A percentile compares a stretch with the other conserved stretches of the same genome.
Evolutionary conservation across 2,329 filamentous ascomycete species (phyloP).

Genomic region (Diplodia intermedia): DNA sequence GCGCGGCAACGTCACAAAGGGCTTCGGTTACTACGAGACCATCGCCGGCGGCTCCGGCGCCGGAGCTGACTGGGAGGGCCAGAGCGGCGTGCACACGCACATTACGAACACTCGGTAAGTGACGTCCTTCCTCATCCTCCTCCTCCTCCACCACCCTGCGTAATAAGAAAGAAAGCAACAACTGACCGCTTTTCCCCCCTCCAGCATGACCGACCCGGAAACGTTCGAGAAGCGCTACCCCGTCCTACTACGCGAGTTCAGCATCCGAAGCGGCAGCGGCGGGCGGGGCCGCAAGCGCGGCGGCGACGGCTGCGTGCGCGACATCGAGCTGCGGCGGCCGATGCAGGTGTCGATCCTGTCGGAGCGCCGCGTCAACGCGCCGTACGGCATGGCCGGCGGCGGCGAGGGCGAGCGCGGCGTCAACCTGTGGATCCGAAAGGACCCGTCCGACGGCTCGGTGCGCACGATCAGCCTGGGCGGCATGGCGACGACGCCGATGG

Average conservation of each 20-base stretch:
- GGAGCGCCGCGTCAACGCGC: conserved; percentile 72
- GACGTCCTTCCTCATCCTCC: not conserved
- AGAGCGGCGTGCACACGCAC: conserved; percentile 71
- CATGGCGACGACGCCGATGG: conserved; percentile 81
- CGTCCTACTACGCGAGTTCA: conserved; percentile 70
- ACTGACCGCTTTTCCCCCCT: not conserved
- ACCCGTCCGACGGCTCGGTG: conserved; percentile 56
- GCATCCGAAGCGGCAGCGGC: conserved; percentile 65
- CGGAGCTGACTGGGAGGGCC: conserved; percentile 69
- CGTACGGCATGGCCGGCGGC: conserved; percentile 80
- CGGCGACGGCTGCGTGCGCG: conserved; percentile 50
- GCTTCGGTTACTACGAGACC: conserved; percentile 77
- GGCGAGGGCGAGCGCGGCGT: conserved; percentile 74
- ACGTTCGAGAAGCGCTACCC: conserved; percentile 75
- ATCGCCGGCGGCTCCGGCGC: conserved; percentile 75
- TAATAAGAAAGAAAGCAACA: not conserved
- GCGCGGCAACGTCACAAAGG: conserved; percentile 15
- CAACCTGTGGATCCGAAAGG: conserved; percentile 55
- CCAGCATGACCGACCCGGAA: conserved; percentile 74
- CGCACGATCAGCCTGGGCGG: conserved; percentile 74
- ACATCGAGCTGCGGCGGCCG: conserved; percentile 76
- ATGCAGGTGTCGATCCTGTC: conserved; percentile 76
- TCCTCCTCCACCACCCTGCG: too few relatives aligned
- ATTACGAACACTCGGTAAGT: conserved; percentile 72
- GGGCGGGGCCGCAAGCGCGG: conserved; percentile 57